Evolutionary conservation across 345 rosid species (phyloP).

Genomic region (Nasturtium officinale): DNA sequence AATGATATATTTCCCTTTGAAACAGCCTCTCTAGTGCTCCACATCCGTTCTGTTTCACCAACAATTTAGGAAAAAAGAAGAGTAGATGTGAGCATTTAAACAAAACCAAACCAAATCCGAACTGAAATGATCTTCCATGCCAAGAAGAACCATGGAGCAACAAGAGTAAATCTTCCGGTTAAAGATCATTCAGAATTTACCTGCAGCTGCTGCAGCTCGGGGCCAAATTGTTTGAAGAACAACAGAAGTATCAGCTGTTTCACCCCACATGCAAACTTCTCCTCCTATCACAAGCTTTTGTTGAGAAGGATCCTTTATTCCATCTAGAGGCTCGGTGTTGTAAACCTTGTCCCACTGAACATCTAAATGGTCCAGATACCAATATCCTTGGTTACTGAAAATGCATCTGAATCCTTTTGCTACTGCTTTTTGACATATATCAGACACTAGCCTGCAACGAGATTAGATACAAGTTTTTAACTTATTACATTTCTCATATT

Average conservation of each 20-base stretch:
- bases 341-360: conserved; percentile 77
- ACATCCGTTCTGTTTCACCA: conserved; percentile 64
- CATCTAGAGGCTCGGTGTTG: conserved; percentile 79
- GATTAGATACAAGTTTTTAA: conserved; percentile 6
- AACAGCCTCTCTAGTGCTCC: conserved; percentile 71
- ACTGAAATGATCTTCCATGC: too few relatives aligned
- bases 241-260: conserved; percentile 78
- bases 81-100: not conserved
- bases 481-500: not conserved
- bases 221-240: conserved; percentile 95
- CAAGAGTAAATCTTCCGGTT: not conserved
- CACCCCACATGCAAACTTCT: conserved; percentile 98
- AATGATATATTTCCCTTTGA: conserved; percentile 50
- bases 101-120: not conserved
- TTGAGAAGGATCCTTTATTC: conserved; percentile 55
- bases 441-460: conserved; percentile 69
- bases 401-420: conserved; percentile 92
- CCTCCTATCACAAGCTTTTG: conserved; percentile 89
- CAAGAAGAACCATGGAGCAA: not conserved
- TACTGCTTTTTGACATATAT: conserved; percentile 82
- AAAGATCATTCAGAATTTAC: conserved; percentile 40
- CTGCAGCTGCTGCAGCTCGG: conserved; percentile 91
- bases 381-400: conserved; percentile 80
- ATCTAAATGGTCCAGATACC: conserved; percentile 94
- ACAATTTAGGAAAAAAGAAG: not conserved